Percentiles rank a stretch among this genome's conserved stretches.
Conservation (phyloP, 148 eudicot species). For the Rhododendron henanense region DNA sequence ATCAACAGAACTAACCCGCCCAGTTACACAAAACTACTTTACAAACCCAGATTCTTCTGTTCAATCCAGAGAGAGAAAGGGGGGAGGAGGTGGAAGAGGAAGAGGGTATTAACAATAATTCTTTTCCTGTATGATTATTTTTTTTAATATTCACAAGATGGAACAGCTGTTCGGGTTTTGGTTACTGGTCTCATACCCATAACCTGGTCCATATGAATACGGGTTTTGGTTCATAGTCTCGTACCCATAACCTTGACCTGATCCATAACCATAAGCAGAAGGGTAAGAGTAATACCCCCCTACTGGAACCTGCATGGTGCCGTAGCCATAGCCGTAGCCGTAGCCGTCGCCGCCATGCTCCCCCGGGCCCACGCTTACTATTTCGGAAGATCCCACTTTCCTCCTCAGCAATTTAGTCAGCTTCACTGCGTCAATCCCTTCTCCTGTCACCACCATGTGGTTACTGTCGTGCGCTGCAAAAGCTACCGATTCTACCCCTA, state of each 20-base stretch:
- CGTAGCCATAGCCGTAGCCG: not conserved
- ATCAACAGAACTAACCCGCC: too few relatives aligned
- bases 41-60: too few relatives aligned
- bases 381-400: conserved; percentile 11
- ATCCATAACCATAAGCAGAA: not conserved
- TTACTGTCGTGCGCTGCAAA: conserved; percentile 11
- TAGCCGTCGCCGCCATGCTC: not conserved
- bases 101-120: not conserved
- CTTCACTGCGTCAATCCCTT: not conserved
- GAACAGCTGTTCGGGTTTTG: not conserved
- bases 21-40: too few relatives aligned
- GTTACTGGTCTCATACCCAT: not conserved
- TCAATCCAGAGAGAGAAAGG: too few relatives aligned
- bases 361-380: conserved; percentile 9
- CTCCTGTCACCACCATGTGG: not conserved
- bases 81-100: too few relatives aligned
- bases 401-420: conserved; percentile 14
- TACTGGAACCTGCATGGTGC: not conserved
- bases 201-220: not conserved
- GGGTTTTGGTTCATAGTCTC: not conserved
- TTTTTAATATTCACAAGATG: not conserved
- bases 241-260: not conserved
- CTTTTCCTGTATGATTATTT: not conserved
- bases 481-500: conserved; percentile 25
- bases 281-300: not conserved